Evolutionary conservation across 768 basidiomycete species (phyloP).

Genomic region (Asterophora lycoperdoides): DNA sequence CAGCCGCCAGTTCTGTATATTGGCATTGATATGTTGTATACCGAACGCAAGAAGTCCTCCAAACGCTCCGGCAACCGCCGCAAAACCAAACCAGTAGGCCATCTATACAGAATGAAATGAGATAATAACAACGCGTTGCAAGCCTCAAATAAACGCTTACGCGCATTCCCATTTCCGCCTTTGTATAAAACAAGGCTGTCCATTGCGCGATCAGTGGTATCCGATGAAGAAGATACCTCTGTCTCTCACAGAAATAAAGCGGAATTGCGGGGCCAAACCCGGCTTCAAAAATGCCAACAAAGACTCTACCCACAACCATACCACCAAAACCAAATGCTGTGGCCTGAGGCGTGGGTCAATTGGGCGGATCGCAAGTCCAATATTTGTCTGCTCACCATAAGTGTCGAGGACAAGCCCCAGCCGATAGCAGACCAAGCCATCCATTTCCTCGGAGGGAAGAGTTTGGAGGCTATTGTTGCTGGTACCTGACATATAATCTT

Average conservation of each 20-base stretch:
- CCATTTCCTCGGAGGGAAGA: slow-evolving; percentile 66
- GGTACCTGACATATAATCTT: slow-evolving; percentile 72
- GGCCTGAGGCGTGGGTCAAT: slow-evolving; percentile 37
- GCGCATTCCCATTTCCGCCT: slow-evolving; percentile 65
- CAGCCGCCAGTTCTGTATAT: slow-evolving; percentile 53
- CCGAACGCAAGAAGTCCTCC: slow-evolving; percentile 84
- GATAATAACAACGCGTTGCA: neutral
- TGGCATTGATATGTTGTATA: slow-evolving; percentile 53
- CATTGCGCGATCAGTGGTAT: neutral
- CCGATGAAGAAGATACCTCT: neutral
- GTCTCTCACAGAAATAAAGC: slow-evolving; percentile 65
- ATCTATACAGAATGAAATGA: slow-evolving; percentile 30
- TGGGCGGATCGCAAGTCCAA: neutral
- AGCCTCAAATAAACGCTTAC: slow-evolving; percentile 26
- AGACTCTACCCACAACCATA: slow-evolving; percentile 52
- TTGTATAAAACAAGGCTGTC: slow-evolving; percentile 75
- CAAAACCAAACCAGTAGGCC: slow-evolving; percentile 83
- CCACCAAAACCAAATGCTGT: slow-evolving; percentile 57
- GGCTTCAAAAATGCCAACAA: slow-evolving; percentile 74
- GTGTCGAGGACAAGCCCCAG: slow-evolving; percentile 73
- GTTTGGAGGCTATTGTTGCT: slow-evolving; percentile 59
- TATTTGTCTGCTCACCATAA: slow-evolving; percentile 50
- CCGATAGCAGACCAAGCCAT: slow-evolving; percentile 61
- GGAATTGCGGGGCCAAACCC: slow-evolving; percentile 76
- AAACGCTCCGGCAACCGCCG: slow-evolving; percentile 80